phyloP scores from a whole-genome alignment of 2,329 filamentous ascomycete genomes.

The Metarhizium humberi region DNA sequence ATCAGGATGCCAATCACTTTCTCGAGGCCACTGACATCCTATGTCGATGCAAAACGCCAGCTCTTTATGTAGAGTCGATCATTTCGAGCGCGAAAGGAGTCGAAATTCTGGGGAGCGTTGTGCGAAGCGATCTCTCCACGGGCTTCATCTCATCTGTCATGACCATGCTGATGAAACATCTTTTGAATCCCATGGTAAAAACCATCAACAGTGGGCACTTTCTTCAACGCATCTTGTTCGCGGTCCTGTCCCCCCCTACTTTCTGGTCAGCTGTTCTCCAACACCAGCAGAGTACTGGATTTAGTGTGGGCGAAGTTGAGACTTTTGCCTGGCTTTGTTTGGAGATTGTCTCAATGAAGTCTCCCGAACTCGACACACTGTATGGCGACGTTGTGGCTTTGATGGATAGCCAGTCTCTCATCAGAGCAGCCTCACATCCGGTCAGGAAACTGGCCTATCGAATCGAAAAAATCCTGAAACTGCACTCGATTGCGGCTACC shows the following conservation, averaged over 20 bases:
- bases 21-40: constrained; percentile 8
- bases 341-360: constrained; percentile 6
- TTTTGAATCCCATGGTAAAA: constrained; percentile 3
- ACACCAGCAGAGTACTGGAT: neutral
- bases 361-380: neutral
- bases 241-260: constrained; percentile 7
- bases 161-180: neutral
- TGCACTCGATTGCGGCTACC: constrained; percentile 14
- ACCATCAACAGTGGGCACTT: constrained; percentile 7
- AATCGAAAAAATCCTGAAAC: constrained; percentile 28
- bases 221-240: constrained; percentile 4
- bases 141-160: neutral
- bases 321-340: constrained; percentile 11
- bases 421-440: constrained; percentile 13
- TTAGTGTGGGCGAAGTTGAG: neutral
- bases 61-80: constrained; percentile 7
- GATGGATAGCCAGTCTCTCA: constrained; percentile 15
- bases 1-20: constrained; percentile 10
- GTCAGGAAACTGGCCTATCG: constrained; percentile 21
- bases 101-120: constrained; percentile 3
- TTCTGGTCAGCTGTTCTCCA: constrained; percentile 7
- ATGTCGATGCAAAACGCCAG: constrained; percentile 3
- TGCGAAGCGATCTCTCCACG: constrained; percentile 7
- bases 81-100: constrained; percentile 4
- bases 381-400: constrained; percentile 5